Base-by-base conservation (phyloP, 2,329 filamentous ascomycete genomes). In the Penicillium glabrum region DNA sequence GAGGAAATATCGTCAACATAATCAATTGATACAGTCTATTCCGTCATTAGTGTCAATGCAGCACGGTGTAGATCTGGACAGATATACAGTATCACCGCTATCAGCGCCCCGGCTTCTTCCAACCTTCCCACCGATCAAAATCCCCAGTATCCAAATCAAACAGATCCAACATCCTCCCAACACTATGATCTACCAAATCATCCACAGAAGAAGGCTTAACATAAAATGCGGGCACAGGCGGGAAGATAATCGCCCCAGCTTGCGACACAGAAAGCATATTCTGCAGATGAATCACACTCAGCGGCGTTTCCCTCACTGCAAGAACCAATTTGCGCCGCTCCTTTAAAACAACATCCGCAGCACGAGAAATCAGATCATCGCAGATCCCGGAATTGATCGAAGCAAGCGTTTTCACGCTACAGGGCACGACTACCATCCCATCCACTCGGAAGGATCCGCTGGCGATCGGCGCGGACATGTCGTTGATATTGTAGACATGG, bases 151-250 rank as follows among this genome's bases (percentile, higher is more conserved):
- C 72, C 19, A 81, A 56, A 19, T 72, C 75, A 54, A 81, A 77
- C 21, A 76, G 49, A 61, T 82, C 79, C 41, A 82, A 56, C 68
- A 82, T 73, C 10, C 80, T 69, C 1, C 77, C 79, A 1, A 80
- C 78, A 53, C 69, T 81, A 57, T 82, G 79, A 41, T 78, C 69
- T 2, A 77, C 65, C 13, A 80, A 44, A 16, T 80, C 79, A 5
- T 80, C 73, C 3, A 80, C 58, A 1, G 62, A 65, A 0, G 60
- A 59, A 9, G 79, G 73, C 43, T 66, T 64, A 9, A 73, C 80
- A 60, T 82, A 81, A 33, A 76, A 80, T 0, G 75, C 78, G 3
- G 73, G 71, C 1, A 82, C 75, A 1, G 78, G 76, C 2, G 79
- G 79, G 29, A 74, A 78, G 11, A 82, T 76, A 3, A 80, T 66